Conservation (phyloP, 106 monocot species). For the Apostasia shenzhenica region DNA sequence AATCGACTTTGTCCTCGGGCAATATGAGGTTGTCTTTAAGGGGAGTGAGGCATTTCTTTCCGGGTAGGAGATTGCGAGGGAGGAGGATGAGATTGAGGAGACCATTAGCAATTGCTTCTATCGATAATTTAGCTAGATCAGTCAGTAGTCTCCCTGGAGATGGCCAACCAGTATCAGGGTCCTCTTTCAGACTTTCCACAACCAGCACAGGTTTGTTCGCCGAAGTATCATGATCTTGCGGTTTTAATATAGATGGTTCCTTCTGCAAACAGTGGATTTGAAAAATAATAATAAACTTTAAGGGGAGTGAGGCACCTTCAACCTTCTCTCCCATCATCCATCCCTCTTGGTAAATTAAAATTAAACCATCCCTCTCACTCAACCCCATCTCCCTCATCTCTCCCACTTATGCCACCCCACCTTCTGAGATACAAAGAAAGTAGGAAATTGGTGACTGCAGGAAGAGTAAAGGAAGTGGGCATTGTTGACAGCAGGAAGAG, state of each 20-base stretch:
- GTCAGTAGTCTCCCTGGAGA: constrained; percentile 38
- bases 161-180: constrained; percentile 74
- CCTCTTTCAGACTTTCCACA: constrained; percentile 70
- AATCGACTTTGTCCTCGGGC: constrained; percentile 59
- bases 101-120: constrained; percentile 38
- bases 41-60: constrained; percentile 42
- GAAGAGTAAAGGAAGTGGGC: too few relatives aligned
- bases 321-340: too few relatives aligned
- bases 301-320: too few relatives aligned
- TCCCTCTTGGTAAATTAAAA: too few relatives aligned
- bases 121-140: constrained; percentile 37
- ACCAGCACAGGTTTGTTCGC: constrained; percentile 30
- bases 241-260: constrained; percentile 19
- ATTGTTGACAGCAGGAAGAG: too few relatives aligned
- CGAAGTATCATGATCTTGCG: constrained; percentile 13
- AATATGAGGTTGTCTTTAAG: constrained; percentile 70
- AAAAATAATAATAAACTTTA: too few relatives aligned
- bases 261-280: constrained; percentile 22
- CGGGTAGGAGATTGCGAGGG: constrained; percentile 25
- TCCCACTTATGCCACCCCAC: too few relatives aligned
- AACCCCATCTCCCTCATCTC: too few relatives aligned
- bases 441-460: too few relatives aligned
- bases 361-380: too few relatives aligned
- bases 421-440: too few relatives aligned
- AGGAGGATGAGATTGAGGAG: constrained; percentile 45